Conservation (phyloP, 257 asterid genomes). For the Rhazya stricta region DNA sequence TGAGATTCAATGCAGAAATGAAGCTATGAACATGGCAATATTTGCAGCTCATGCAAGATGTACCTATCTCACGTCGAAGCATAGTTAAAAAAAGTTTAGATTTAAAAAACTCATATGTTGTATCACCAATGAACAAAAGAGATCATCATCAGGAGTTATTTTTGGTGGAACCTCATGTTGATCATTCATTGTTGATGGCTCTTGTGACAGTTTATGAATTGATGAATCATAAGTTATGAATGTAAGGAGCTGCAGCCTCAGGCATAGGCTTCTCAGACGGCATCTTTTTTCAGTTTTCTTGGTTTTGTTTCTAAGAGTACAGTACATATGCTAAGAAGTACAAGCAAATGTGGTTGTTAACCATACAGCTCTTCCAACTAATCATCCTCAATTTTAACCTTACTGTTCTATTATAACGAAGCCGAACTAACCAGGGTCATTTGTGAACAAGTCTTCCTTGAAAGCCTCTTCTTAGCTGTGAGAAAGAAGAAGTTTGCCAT, state of each 20-base stretch:
- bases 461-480: too few species aligned
- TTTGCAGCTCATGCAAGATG: neutral
- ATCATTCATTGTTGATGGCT: conserved; percentile 53
- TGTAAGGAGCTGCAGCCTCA: neutral
- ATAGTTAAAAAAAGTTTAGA: neutral
- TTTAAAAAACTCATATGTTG: too few species aligned
- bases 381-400: too few species aligned
- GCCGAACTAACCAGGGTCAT: too few species aligned
- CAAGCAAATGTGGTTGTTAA: too few species aligned
- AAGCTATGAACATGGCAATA: neutral
- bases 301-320: neutral
- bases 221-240: conserved; percentile 43
- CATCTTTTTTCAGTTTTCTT: neutral
- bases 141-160: conserved; percentile 38
- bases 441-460: too few species aligned
- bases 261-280: neutral
- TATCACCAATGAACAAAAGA: conserved; percentile 37
- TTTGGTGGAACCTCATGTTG: conserved; percentile 59
- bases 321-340: neutral
- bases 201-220: conserved; percentile 49
- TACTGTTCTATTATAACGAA: too few species aligned
- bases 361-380: too few species aligned
- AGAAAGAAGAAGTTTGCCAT: too few species aligned
- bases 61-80: neutral
- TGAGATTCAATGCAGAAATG: too few species aligned